These are phyloP conservation scores for Microstegium vimineum DNA, from an alignment of 176 grass and related monocot species.

Conservation along the genomic window DNA sequence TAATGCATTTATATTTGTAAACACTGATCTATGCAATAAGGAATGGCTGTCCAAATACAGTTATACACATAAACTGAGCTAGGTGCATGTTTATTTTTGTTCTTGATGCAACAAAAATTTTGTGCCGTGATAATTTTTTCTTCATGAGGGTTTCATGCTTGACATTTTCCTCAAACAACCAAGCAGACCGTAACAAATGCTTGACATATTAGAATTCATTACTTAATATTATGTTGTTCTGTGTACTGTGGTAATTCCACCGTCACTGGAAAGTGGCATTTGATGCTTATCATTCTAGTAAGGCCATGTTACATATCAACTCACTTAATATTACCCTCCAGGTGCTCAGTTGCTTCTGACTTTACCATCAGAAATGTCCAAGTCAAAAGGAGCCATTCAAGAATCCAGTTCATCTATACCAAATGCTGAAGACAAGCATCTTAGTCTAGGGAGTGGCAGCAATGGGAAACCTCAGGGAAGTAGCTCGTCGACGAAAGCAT, in stretches of 20 bases:
- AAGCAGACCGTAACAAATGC: background rate
- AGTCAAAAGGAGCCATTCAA: constrained; percentile 17
- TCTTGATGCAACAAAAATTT: background rate
- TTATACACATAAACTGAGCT: background rate
- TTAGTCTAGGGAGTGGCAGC: background rate
- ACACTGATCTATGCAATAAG: background rate
- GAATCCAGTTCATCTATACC: constrained; percentile 27
- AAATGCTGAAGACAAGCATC: constrained; percentile 24
- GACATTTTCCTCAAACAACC: background rate
- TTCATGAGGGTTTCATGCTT: background rate
- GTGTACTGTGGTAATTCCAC: background rate
- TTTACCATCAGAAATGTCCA: constrained; percentile 3
- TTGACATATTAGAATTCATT: background rate
- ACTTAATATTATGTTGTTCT: constrained; percentile 1
- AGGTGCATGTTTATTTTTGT: background rate
- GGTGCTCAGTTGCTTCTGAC: constrained; percentile 15
- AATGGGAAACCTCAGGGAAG: constrained; percentile 4
- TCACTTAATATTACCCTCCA: constrained; percentile 25
- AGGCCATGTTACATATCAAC: constrained; percentile 21
- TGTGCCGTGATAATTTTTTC: background rate
- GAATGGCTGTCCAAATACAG: background rate
- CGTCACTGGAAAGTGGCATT: background rate
- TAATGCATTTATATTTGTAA: constrained; percentile 19
- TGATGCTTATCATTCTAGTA: background rate
- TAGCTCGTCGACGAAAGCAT: background rate